A percentile compares a stretch with the other conserved stretches of the same genome.
These are phyloP conservation scores for Candida corydali DNA, from an alignment of 805 yeast species.

Conservation along the genomic window DNA sequence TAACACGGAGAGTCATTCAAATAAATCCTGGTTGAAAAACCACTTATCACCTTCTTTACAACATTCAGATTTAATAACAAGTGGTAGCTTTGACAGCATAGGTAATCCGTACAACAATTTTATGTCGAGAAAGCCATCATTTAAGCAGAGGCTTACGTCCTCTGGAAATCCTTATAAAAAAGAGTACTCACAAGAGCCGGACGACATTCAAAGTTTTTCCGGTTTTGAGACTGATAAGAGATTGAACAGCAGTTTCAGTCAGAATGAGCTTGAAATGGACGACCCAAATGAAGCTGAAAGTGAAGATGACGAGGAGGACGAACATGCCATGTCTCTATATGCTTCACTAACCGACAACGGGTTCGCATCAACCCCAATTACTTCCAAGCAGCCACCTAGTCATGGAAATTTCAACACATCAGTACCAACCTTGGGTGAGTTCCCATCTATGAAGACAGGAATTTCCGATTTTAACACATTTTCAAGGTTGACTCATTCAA, in stretches of 20 bases:
- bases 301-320: slow-evolving; percentile 52
- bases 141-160: slow-evolving; percentile 13
- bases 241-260: background rate
- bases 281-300: slow-evolving; percentile 24
- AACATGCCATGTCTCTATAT: slow-evolving; percentile 64
- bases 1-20: background rate
- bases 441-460: slow-evolving; percentile 28
- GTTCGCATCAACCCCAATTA: slow-evolving; percentile 18
- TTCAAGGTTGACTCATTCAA: background rate
- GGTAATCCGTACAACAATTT: slow-evolving; percentile 21
- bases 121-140: slow-evolving; percentile 16
- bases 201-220: slow-evolving; percentile 6
- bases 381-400: slow-evolving; percentile 5
- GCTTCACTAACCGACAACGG: slow-evolving; percentile 41
- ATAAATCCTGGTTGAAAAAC: slow-evolving; percentile 24
- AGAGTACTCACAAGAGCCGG: slow-evolving; percentile 8
- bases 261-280: slow-evolving; percentile 19
- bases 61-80: slow-evolving; percentile 14
- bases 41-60: slow-evolving; percentile 17
- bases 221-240: slow-evolving; percentile 7
- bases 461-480: background rate
- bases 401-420: slow-evolving; percentile 16
- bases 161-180: slow-evolving; percentile 13
- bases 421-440: slow-evolving; percentile 42
- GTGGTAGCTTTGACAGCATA: slow-evolving; percentile 24